Base-by-base conservation (phyloP, 352 stramenopile species). In the Globisporangium lucens region DNA sequence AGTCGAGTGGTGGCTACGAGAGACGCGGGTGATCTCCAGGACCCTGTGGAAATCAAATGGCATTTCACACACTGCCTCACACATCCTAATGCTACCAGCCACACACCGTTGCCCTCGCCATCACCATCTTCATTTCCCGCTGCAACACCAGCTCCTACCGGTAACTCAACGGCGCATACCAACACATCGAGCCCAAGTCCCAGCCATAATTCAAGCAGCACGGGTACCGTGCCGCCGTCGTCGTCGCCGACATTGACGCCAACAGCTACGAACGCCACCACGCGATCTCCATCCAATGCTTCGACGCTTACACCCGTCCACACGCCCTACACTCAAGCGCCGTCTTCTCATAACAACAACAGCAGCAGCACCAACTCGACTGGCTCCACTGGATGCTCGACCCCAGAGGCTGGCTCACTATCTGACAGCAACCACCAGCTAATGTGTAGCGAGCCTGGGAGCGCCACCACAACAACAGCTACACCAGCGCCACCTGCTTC, bases 281-380 rank as follows among this genome's bases (percentile, higher is more conserved):
- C 13, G 27, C 52, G 5, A 58, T 27, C 13, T 38, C 52, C 52
- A 58, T 58, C 5, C 27, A 38, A 36, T 7, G 12, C 13, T 41
- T 41, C 36, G 36, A 41, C 10, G 36, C 10, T 8, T 41, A 41
- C 36, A 2, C 36, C 9, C n/a, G n/a, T 6, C 8, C 43, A 12
- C 30, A 30, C 30, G 5, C 13, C 15, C 15, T n/a, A 17, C 55
- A 24, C 13, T 27, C 30, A 27, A 46, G 22, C 29, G 5, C 30
- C 27, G 41, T 20, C 12, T 8, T 22, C 52, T 8, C 53, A 38
- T 20, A 27, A 20, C 2, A 38, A 30, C 30, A 60, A 43, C 24
- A 57, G 4, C 53, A 41, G 4, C 53, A 41, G 6, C 56, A 61
- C 9, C 33, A 47, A 61, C 20, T 61, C 56, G 33, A 61, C 33